phyloP scores from a whole-genome alignment of 129 eudicot species.

The Tagetes patula region DNA sequence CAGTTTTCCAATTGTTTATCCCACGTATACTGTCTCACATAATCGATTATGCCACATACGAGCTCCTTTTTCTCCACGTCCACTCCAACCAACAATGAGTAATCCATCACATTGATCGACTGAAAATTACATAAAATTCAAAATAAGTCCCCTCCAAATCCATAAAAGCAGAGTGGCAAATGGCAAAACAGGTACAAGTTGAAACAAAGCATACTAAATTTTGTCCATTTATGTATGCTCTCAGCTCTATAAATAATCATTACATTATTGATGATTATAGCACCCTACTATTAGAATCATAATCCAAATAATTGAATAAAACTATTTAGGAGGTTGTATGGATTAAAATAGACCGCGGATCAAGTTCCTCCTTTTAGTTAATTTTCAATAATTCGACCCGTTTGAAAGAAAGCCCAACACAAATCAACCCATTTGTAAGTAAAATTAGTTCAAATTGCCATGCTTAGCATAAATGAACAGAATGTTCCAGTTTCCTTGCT shows the following conservation, averaged over 20 bases:
- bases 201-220: neutral
- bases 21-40: constrained; percentile 80
- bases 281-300: neutral
- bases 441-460: neutral
- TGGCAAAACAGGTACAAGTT: neutral
- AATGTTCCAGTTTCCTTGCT: too few species aligned
- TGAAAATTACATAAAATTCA: constrained; percentile 11
- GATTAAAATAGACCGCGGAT: neutral
- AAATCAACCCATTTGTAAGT: neutral
- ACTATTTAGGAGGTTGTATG: neutral
- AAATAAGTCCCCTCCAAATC: neutral
- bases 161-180: neutral
- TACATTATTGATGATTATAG: neutral
- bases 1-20: constrained; percentile 81
- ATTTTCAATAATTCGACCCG: neutral
- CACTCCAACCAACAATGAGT: constrained; percentile 83
- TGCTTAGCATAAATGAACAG: too few species aligned
- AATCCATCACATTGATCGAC: constrained; percentile 81
- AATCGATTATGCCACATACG: constrained; percentile 82
- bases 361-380: neutral
- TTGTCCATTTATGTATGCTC: neutral
- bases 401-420: neutral
- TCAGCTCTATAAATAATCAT: neutral
- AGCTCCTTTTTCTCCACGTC: constrained; percentile 58
- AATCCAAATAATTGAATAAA: neutral